These are phyloP conservation scores for Geranium rotundifolium DNA, from an alignment of 345 rosid species.

Conservation along the genomic window DNA sequence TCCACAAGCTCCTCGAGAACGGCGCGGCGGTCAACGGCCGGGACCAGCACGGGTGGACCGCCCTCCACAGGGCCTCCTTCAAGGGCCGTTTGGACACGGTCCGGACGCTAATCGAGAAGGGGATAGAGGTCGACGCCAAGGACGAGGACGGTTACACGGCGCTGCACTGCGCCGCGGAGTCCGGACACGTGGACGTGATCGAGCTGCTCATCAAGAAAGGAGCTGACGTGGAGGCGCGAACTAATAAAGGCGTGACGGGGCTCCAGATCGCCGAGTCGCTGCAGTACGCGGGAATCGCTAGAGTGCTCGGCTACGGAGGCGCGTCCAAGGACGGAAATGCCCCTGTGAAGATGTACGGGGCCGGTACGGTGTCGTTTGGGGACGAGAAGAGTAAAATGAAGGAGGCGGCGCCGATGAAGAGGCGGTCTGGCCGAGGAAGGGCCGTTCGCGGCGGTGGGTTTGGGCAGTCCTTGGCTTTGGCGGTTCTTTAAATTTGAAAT, in stretches of 20 bases:
- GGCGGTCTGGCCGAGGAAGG: slow-evolving; percentile 19
- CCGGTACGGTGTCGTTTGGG: slow-evolving; percentile 1
- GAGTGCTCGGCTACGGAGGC: slow-evolving; percentile 37
- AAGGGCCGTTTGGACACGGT: slow-evolving; percentile 37
- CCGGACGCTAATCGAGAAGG: slow-evolving; percentile 31
- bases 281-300: slow-evolving; percentile 39
- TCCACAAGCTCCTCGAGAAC: slow-evolving; percentile 30
- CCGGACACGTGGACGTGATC: slow-evolving; percentile 44
- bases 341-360: not conserved
- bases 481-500: slow-evolving; percentile 20
- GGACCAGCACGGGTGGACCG: slow-evolving; percentile 65
- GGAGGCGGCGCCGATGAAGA: slow-evolving; percentile 19
- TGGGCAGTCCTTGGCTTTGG: slow-evolving; percentile 20
- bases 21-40: slow-evolving; percentile 45
- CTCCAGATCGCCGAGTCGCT: slow-evolving; percentile 46
- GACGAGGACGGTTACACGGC: slow-evolving; percentile 71
- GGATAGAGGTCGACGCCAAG: slow-evolving; percentile 39
- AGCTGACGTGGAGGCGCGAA: slow-evolving; percentile 43
- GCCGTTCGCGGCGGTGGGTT: slow-evolving; percentile 27
- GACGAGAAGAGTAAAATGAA: slow-evolving; percentile 2
- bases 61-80: slow-evolving; percentile 48
- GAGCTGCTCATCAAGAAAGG: slow-evolving; percentile 48
- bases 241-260: slow-evolving; percentile 32
- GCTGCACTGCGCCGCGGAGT: slow-evolving; percentile 54
- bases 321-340: slow-evolving; percentile 18